Evolutionary conservation across 768 basidiomycete species (phyloP).

Genomic region (Leccinum fibrillosum): DNA sequence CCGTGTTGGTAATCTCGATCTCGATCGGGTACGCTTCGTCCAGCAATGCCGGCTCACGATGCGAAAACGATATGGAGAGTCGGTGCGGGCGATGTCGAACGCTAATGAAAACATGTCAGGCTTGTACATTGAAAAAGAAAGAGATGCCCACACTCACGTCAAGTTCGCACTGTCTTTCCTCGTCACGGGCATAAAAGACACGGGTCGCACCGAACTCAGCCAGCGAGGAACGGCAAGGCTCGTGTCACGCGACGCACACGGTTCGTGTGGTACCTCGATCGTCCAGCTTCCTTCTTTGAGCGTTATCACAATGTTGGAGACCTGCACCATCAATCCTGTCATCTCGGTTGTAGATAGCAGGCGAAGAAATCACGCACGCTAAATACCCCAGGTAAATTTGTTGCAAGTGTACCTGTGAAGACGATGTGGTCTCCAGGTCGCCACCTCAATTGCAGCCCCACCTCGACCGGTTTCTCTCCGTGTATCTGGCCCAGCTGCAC

Average conservation of each 20-base stretch:
- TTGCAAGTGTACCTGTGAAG: too few species aligned
- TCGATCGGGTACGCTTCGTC: conserved; percentile 77
- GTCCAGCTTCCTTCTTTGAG: conserved; percentile 47
- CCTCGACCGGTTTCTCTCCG: conserved; percentile 8
- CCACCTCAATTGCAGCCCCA: too few species aligned
- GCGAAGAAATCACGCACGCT: conserved; percentile 41
- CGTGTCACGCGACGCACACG: conserved; percentile 37
- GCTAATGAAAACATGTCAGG: neutral
- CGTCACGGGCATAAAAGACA: conserved; percentile 50
- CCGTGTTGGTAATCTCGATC: conserved; percentile 67
- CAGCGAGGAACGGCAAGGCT: conserved; percentile 40
- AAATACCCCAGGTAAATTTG: conserved; percentile 43
- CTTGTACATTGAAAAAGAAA: neutral
- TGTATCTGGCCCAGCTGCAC: conserved; percentile 50
- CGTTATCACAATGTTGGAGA: conserved; percentile 46
- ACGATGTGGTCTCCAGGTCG: too few species aligned
- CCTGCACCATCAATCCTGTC: conserved; percentile 14
- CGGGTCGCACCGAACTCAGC: conserved; percentile 55
- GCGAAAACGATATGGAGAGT: conserved; percentile 51
- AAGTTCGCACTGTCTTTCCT: conserved; percentile 46
- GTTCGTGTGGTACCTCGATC: conserved; percentile 57
- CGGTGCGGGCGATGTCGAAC: conserved; percentile 37
- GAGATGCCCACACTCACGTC: conserved; percentile 36
- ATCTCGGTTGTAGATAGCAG: neutral
- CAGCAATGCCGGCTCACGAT: conserved; percentile 69